A percentile compares a stretch with the other conserved stretches of the same genome.
Evolutionary conservation across 345 rosid species (phyloP).

Genomic region (Psidium guajava): DNA sequence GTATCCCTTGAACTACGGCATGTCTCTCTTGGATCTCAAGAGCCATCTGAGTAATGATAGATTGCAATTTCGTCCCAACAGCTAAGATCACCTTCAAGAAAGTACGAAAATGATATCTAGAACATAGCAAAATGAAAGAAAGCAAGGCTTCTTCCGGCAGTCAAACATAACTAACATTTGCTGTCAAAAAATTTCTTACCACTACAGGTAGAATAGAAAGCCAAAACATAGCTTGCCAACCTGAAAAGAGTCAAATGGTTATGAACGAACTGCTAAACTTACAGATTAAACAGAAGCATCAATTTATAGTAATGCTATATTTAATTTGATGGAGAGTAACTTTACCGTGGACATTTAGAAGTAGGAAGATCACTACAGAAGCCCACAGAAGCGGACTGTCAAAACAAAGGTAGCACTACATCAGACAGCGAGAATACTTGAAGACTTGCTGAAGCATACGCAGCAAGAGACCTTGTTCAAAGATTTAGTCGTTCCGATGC

Average conservation of each 20-base stretch:
- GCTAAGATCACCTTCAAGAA: conserved; percentile 62
- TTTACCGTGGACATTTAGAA: conserved; percentile 70
- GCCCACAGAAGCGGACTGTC: conserved; percentile 76
- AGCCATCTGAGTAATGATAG: conserved; percentile 78
- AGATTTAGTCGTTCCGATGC: not conserved
- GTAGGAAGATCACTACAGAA: conserved; percentile 58
- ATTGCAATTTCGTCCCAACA: conserved; percentile 88
- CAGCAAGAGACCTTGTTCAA: not conserved
- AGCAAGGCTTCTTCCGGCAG: not conserved
- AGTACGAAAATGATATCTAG: not conserved
- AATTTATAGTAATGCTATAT: not conserved
- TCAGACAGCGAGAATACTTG: not conserved
- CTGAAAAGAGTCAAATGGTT: conserved; percentile 21
- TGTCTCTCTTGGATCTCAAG: conserved; percentile 84
- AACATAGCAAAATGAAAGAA: not conserved
- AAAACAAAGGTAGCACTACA: not conserved
- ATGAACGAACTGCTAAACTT: not conserved
- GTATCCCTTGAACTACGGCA: conserved; percentile 92
- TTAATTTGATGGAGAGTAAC: not conserved
- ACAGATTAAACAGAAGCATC: not conserved
- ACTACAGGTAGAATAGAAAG: conserved; percentile 58
- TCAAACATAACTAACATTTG: not conserved
- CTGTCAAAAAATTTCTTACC: conserved; percentile 33
- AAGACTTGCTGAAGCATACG: not conserved
- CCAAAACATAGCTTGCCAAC: conserved; percentile 52